Base-by-base conservation (phyloP, 2,329 filamentous ascomycete species). In the Arthrinium phaeospermum region DNA sequence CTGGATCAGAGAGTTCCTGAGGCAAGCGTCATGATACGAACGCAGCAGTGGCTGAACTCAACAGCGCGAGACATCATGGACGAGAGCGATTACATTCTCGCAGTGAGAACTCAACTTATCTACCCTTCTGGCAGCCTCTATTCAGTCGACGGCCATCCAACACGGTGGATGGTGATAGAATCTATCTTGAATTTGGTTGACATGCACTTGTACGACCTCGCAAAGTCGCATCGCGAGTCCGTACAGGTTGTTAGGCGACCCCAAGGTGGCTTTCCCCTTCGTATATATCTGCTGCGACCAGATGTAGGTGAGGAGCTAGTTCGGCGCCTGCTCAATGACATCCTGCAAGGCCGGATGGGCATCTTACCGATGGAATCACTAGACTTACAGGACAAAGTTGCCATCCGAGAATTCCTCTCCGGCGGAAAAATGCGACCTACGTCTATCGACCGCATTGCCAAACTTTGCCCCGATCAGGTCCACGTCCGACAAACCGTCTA, bases 31-130 rank as follows among this genome's bases (percentile, higher is more conserved):
- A 89, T 93, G 85, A 81, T 91, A 2, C 77, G 79, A 0, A 83
- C 85, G 0, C 88, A 92, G 41, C 72, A 78, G 0, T 89, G 86
- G 82, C 77, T 93, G 12, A 81, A 87, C 2, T 72, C 74, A 0
- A 77, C 81, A 2, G 86, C 85, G 1, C 84, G 91, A 0, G 91
- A 93, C 76, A 83, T 93, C 0, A 80, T 93, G 0, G 91, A 93
- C 73, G 91, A 93, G 76, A 90, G 85, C 3, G 89, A 91, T 71
- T 83, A 86, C 57, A 90, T 86, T 0, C 79, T 91, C 0, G 85
- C 85, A 0, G 83, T 86, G 0, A 85, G 84, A 44, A 89, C 86
- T 0, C 87, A 91, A 73, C 78, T 91, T 0, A 88, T 91, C 2
- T 91, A 91, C 67, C 88, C 88, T 0, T 86, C 84, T 3, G 89